Conservation (phyloP, 2,329 filamentous ascomycete species). For the Zarea fungicola region DNA sequence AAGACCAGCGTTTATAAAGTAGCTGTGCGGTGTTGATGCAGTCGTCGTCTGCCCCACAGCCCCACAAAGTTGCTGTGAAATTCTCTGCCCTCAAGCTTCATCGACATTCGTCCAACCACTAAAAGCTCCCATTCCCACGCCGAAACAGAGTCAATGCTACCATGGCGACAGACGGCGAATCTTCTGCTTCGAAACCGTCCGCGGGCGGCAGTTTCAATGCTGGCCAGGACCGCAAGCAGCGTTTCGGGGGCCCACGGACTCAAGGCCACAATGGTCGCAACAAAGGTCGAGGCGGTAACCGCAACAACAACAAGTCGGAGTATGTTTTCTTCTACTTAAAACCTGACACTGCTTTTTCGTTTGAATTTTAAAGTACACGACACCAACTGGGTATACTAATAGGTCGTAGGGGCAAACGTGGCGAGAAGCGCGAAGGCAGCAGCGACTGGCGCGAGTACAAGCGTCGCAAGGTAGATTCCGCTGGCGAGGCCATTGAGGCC, state of each 20-base stretch:
- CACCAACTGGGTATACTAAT: slow-evolving; percentile 11
- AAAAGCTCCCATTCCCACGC: neutral
- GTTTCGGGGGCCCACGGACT: slow-evolving; percentile 5
- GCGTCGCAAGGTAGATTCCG: slow-evolving; percentile 35
- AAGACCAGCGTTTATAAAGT: too few relatives aligned
- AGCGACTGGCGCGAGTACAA: slow-evolving; percentile 37
- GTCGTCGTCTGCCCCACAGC: neutral
- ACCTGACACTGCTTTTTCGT: neutral
- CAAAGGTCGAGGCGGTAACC: slow-evolving; percentile 1
- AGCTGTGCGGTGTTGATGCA: neutral
- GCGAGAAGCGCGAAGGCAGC: slow-evolving; percentile 34
- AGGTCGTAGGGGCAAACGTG: slow-evolving; percentile 7
- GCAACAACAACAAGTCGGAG: slow-evolving; percentile 1
- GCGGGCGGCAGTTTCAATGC: neutral
- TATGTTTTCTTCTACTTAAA: neutral
- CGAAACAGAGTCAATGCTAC: slow-evolving; percentile 7
- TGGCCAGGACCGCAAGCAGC: slow-evolving; percentile 9
- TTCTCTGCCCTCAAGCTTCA: slow-evolving; percentile 4
- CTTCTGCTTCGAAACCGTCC: slow-evolving; percentile 9
- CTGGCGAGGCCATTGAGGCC: slow-evolving; percentile 28
- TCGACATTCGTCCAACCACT: neutral
- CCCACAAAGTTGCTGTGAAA: slow-evolving; percentile 7
- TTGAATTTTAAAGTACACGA: neutral
- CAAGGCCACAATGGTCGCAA: slow-evolving; percentile 10
- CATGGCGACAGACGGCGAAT: slow-evolving; percentile 12